Base-by-base conservation (phyloP, 129 eudicot genomes). In the Chrysanthemum lavandulifolium region DNA sequence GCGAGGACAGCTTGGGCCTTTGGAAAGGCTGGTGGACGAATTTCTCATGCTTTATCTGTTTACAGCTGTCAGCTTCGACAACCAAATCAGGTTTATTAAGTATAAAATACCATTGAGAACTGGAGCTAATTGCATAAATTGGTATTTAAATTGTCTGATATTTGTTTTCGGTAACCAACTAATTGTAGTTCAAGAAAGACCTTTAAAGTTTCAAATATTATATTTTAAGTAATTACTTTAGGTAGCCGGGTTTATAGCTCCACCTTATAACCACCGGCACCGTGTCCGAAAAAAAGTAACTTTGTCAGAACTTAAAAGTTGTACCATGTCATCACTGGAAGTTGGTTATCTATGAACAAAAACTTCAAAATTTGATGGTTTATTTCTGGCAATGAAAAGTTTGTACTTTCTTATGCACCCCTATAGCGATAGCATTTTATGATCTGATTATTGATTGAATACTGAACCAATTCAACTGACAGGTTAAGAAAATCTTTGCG, bases 1-100 rank as follows among this genome's bases (percentile, higher is more conserved):
- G 98, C 98, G 70, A 89, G 98, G 49, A 94, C 97, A 71, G 98
- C 97, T 45, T 94, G 97, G 98, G 98, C 98, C 57, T 94, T 90
- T 69, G 97, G 97, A 61, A 94, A 94, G 77, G 86, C 97, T 61
- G 98, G 98, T 72, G 98, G 98, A 29, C 80, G 93, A 12, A 90
- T 94, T 72, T 90, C 98, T 77, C 98, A 94, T 84, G 97, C 97
- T 84, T 75, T 94, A 64, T 94, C 98, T n/a, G 98, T 94, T 70
- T 94, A 84, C 78, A 94, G 98, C 73, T 94, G 98, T 79, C 93
- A 90, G 73, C 89, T 94, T 73, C 92, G 91, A 75, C 96, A 90
- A 79, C 98, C 98, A 16, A 90, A 82, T 70, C 96, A 94, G 96
- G 67, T 62, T 45, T 45, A 25, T 62, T 5, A 40, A 13, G 8